phyloP scores from a whole-genome alignment of 352 stramenopile genomes.

The Phytophthora lateralis region DNA sequence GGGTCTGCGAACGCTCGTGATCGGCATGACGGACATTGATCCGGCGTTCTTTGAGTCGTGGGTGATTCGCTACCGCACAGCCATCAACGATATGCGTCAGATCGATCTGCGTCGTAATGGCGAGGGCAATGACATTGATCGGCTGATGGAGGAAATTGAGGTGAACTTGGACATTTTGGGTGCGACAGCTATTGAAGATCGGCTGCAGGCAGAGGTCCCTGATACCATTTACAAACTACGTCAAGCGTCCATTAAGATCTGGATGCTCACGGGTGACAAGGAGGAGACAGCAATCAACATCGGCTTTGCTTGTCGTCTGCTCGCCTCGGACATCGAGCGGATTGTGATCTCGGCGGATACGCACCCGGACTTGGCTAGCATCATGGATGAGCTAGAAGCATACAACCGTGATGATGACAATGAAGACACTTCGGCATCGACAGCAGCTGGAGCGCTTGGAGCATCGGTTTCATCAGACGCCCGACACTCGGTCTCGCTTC shows the following conservation, averaged over 20 bases:
- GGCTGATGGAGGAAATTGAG: conserved; percentile 89
- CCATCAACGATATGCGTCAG: conserved; percentile 87
- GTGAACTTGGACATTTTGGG: conserved; percentile 87
- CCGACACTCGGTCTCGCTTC: conserved; percentile 14
- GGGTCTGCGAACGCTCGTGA: conserved; percentile 90
- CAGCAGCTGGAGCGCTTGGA: conserved; percentile 6
- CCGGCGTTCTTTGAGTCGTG: conserved; percentile 64
- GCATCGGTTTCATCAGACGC: conserved; percentile 14
- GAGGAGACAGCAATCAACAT: conserved; percentile 97
- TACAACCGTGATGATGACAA: conserved; percentile 44
- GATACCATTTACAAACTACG: conserved; percentile 93
- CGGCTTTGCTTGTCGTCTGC: conserved; percentile 90
- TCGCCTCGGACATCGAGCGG: conserved; percentile 93
- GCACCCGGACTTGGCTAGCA: conserved; percentile 66
- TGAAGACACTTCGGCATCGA: conserved; percentile 31
- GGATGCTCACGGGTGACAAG: conserved; percentile 96
- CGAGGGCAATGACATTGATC: conserved; percentile 81
- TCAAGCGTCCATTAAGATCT: conserved; percentile 94
- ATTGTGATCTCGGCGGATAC: conserved; percentile 83
- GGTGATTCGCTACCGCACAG: conserved; percentile 69
- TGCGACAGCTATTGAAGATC: conserved; percentile 95
- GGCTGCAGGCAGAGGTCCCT: conserved; percentile 91
- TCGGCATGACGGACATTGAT: conserved; percentile 72
- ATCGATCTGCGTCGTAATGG: conserved; percentile 80
- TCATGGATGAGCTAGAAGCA: conserved; percentile 64